Percentiles rank a stretch among this genome's conserved stretches.
phyloP scores from a whole-genome alignment of 1,284 basidiomycete genomes.

The Thelephora terrestris region DNA sequence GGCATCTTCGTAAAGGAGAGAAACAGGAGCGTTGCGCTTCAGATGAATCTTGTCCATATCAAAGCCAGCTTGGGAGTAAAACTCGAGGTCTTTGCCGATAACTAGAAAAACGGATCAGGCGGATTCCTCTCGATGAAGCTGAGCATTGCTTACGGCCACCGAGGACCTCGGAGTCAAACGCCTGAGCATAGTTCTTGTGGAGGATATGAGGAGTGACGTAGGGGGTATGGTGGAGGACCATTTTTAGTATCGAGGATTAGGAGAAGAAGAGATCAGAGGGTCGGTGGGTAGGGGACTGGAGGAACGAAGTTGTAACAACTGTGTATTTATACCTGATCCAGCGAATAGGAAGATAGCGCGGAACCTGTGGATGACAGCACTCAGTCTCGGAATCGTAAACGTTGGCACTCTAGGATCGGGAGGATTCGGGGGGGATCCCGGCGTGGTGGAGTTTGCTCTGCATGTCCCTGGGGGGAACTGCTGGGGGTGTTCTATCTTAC shows the following conservation, averaged over 20 bases:
- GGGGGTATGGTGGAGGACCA: conserved; percentile 56
- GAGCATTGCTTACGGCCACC: conserved; percentile 41
- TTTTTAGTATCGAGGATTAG: conserved; percentile 31
- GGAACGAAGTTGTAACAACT: conserved; percentile 8
- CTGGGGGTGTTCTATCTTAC: too few species aligned
- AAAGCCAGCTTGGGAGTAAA: conserved; percentile 99
- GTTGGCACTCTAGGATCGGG: too few species aligned
- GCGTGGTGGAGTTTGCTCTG: too few species aligned
- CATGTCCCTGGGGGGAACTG: too few species aligned
- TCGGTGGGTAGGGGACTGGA: conserved; percentile 10
- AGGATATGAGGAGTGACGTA: conserved; percentile 80
- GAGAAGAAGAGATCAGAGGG: neutral
- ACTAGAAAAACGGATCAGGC: conserved; percentile 32
- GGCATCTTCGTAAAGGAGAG: conserved; percentile 96
- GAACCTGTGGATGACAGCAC: too few species aligned
- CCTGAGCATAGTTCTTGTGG: conserved; percentile 72
- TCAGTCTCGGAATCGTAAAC: too few species aligned
- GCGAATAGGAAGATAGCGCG: too few species aligned
- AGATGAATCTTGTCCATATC: conserved; percentile 88
- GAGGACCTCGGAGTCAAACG: conserved; percentile 50
- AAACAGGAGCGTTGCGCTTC: conserved; percentile 93
- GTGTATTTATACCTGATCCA: too few species aligned
- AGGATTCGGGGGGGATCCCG: too few species aligned
- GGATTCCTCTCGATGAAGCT: conserved; percentile 7
- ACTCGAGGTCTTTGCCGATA: conserved; percentile 87